phyloP scores from a whole-genome alignment of 805 yeast genomes.

The Zygoascus biomembranicola region DNA sequence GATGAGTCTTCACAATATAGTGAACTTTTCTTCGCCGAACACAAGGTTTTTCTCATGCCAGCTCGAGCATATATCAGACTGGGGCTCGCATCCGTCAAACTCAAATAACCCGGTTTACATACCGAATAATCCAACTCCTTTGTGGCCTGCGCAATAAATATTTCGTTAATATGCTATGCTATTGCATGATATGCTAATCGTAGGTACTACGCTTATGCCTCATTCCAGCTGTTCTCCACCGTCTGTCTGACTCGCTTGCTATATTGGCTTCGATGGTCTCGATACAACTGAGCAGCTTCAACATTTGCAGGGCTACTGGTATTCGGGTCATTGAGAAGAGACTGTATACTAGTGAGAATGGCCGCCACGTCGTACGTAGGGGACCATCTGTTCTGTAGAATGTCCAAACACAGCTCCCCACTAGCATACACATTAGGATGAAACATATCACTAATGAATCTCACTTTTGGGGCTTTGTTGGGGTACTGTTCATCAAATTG shows the following conservation, averaged over 20 bases:
- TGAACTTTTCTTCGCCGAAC: no score
- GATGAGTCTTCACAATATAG: no score
- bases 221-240: conserved; percentile 86
- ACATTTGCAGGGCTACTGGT: conserved; percentile 96
- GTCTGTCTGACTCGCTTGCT: conserved; percentile 87
- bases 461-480: conserved; percentile 90
- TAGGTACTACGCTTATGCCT: conserved; percentile 31
- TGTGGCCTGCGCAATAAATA: not conserved
- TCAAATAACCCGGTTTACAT: no score
- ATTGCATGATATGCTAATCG: not conserved
- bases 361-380: conserved; percentile 98
- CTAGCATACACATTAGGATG: conserved; percentile 96
- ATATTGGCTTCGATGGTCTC: conserved; percentile 91
- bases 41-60: no score
- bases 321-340: conserved; percentile 87
- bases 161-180: not conserved
- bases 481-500: conserved; percentile 97
- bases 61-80: no score
- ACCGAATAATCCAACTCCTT: no score
- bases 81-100: no score
- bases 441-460: conserved; percentile 89
- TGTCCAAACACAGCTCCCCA: conserved; percentile 93
- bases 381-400: conserved; percentile 94
- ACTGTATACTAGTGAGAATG: conserved; percentile 83
- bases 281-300: conserved; percentile 92